Base-by-base conservation (phyloP, 2,329 filamentous ascomycete species). In the Claviceps capensis region DNA sequence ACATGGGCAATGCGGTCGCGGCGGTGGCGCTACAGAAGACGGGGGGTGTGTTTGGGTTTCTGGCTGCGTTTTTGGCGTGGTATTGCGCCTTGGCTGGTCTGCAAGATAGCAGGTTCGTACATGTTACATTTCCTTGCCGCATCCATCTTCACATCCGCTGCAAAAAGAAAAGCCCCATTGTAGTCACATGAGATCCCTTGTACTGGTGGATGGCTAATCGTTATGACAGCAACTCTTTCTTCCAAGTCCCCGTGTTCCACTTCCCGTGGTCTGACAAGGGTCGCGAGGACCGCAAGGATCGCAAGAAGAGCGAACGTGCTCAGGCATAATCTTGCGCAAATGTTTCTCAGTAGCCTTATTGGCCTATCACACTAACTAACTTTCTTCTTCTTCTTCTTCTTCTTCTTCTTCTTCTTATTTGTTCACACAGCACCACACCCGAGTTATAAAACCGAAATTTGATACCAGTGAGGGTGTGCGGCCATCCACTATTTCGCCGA, bases 211-310 rank as follows among this genome's bases (percentile, higher is more conserved):
- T 47, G 45, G 48, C 26, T 43, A 38, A 43, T 3, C 7, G 17
- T 30, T 5, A 7, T 40, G 17, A 8, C 34, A 93, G 88, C 74
- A 83, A 83, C 71, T 83, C 79, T 30, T 95, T 95, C 82, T 93
- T 95, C 76, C 77, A 93, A 67, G 81, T 95, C 56, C 91, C 90
- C 49, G 89, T 96, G 57, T 83, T 86, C 61, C 89, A 95, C 76
- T 94, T 96, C 77, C 91, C 90, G 51, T 96, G 91, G 91, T 91
- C 86, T 40, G 84, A 86, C 61, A 85, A 85, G 71, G 86, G 81
- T 50, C 79, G 78, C 56, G 76, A 81, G 67, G 67, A 65, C 55
- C 78, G 82, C 55, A 76, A 81, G 67, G 67, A 65, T 54, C 78
- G 82, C 55, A 65, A 63, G 56, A 74, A 84, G 63, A 55, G 54